Evolutionary conservation across 257 asterid species (phyloP).

Genomic region (Coffea eugenioides): DNA sequence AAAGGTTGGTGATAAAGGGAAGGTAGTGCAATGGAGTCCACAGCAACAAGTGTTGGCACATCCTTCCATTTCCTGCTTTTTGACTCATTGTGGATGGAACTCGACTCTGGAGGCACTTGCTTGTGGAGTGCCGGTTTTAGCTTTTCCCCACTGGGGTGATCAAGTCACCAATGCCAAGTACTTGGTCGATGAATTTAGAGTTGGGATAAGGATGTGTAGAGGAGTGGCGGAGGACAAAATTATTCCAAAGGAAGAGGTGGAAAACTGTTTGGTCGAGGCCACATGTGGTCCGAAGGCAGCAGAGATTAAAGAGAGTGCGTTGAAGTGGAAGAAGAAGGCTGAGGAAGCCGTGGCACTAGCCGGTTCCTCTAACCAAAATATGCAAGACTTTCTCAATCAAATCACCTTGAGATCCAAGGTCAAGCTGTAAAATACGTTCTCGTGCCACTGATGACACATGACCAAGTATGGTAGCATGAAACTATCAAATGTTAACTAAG

Average conservation of each 20-base stretch:
- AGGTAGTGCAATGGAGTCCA: conserved; percentile 67
- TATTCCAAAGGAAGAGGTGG: conserved; percentile 55
- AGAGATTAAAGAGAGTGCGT: conserved; percentile 53
- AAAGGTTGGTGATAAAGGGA: conserved; percentile 49
- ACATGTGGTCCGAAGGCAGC: conserved; percentile 40
- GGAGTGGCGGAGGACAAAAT: conserved; percentile 56
- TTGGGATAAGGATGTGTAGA: conserved; percentile 63
- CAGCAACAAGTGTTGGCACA: conserved; percentile 75
- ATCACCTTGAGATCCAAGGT: neutral
- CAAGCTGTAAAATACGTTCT: neutral
- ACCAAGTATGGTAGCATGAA: no score
- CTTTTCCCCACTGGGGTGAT: conserved; percentile 89
- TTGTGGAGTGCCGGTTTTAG: conserved; percentile 67
- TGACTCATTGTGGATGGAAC: conserved; percentile 92
- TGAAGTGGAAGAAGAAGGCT: conserved; percentile 68
- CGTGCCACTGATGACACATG: no score
- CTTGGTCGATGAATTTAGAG: conserved; percentile 63
- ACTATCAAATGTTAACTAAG: no score
- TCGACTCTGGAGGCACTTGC: conserved; percentile 77
- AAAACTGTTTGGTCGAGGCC: conserved; percentile 48
- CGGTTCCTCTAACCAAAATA: conserved; percentile 56
- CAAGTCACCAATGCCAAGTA: conserved; percentile 85
- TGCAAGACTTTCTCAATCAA: conserved; percentile 49
- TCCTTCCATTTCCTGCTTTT: conserved; percentile 63
- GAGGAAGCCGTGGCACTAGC: conserved; percentile 64